These are phyloP conservation scores for Aphelidium insulamus DNA, from an alignment of 371 early-diverging fungal species.

Conservation along the genomic window DNA sequence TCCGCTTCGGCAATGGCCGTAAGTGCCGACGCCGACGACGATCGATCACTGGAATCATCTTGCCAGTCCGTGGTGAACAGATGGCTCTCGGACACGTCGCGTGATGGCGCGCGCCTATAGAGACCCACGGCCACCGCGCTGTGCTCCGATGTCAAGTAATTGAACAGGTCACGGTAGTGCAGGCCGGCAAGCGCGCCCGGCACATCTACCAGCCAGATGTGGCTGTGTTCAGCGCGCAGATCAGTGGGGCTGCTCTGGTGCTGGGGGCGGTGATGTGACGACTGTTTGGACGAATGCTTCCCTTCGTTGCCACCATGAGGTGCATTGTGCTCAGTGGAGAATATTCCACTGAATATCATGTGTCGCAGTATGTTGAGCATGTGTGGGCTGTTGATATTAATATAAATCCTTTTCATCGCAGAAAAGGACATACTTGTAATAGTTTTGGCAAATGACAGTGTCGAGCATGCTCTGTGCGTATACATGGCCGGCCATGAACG, in stretches of 20 bases:
- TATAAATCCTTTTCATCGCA: neutral
- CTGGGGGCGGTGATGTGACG: conserved; percentile 1
- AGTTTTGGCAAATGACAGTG: conserved; percentile 34
- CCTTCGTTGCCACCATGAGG: conserved; percentile 9
- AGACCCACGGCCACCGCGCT: conserved; percentile 23
- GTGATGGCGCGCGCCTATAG: conserved; percentile 21
- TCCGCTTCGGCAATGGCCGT: too few species aligned
- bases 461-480: conserved; percentile 35
- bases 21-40: conserved; percentile 12
- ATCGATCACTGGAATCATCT: conserved; percentile 10
- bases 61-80: too few species aligned
- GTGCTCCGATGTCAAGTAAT: conserved; percentile 12
- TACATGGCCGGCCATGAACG: conserved; percentile 39
- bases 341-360: conserved; percentile 10
- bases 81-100: too few species aligned
- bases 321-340: conserved; percentile 8
- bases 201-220: conserved; percentile 13
- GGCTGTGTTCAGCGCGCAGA: conserved; percentile 5
- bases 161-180: conserved; percentile 14
- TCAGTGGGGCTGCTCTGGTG: neutral
- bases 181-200: conserved; percentile 11
- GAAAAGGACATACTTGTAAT: conserved; percentile 26
- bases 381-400: conserved; percentile 1
- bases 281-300: conserved; percentile 2
- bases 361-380: conserved; percentile 2